Percentiles rank a stretch among this genome's conserved stretches.
Evolutionary conservation across 139 green algal genomes (phyloP).

Genomic region (Limnomonas spitsbergensis): DNA sequence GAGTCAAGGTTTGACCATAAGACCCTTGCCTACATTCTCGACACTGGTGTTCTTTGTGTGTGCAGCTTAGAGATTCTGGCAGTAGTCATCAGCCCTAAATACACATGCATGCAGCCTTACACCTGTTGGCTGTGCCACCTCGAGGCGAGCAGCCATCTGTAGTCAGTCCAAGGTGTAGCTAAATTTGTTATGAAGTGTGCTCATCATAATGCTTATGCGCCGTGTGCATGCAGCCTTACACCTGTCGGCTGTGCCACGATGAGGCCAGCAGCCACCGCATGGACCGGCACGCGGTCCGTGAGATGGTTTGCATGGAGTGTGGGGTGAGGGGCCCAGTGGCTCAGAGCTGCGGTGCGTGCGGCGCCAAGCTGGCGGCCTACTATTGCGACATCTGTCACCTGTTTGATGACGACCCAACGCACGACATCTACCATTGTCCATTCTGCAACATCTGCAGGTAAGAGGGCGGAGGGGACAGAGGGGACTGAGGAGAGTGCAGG

Average conservation of each 20-base stretch:
- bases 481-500: too few species aligned
- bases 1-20: too few species aligned
- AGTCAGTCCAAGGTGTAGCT: too few species aligned
- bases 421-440: constrained; percentile 96
- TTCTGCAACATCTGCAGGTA: constrained; percentile 85
- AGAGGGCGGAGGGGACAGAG: too few species aligned
- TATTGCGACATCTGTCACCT: constrained; percentile 96
- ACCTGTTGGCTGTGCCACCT: constrained; percentile 82
- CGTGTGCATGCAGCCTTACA: constrained; percentile 14
- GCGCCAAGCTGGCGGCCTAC: constrained; percentile 69
- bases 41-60: too few species aligned
- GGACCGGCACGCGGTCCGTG: constrained; percentile 63
- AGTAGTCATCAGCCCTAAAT: too few species aligned
- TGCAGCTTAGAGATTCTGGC: too few species aligned
- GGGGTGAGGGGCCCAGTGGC: constrained; percentile 68
- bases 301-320: constrained; percentile 92
- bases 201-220: too few species aligned
- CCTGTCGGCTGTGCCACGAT: constrained; percentile 83
- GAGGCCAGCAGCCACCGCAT: constrained; percentile 82
- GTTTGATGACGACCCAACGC: constrained; percentile 78
- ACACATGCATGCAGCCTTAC: constrained; percentile 11
- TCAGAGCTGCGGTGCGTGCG: constrained; percentile 2
- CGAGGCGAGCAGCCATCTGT: constrained; percentile 77
- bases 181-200: too few species aligned
- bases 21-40: too few species aligned